A percentile compares a stretch with the other conserved stretches of the same genome.
Evolutionary conservation across 179 eudicot genomes (phyloP).

Genomic region (Heliamphora pulchella): DNA sequence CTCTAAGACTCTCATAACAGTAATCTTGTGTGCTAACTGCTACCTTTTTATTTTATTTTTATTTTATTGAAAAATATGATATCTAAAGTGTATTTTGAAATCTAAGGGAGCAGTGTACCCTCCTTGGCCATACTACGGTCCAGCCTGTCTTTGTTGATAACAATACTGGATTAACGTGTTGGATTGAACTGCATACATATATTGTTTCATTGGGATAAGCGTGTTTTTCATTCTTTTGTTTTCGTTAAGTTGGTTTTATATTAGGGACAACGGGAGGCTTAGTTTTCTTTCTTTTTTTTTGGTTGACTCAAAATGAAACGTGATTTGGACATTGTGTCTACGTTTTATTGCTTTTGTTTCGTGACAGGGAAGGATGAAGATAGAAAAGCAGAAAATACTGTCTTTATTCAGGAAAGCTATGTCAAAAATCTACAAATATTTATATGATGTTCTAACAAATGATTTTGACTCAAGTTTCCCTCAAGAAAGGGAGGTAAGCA

Average conservation of each 20-base stretch:
- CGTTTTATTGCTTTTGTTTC: not conserved
- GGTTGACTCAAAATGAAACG: not conserved
- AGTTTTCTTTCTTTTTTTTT: not conserved
- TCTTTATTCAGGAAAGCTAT: slow-evolving; percentile 49
- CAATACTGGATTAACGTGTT: no score
- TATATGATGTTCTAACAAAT: slow-evolving; percentile 40
- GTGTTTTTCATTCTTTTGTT: not conserved
- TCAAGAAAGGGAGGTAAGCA: slow-evolving; percentile 49
- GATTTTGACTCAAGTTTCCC: slow-evolving; percentile 42
- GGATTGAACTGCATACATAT: no score
- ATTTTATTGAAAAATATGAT: no score
- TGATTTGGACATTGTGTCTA: not conserved
- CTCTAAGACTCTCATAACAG: no score
- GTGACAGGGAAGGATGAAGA: slow-evolving; percentile 49
- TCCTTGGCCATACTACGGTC: no score
- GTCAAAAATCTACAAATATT: slow-evolving; percentile 55
- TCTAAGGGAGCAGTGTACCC: no score
- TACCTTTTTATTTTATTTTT: no score
- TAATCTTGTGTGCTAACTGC: no score
- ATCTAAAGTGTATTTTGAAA: no score
- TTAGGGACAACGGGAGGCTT: not conserved
- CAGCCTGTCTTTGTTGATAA: no score
- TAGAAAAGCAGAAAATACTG: slow-evolving; percentile 60
- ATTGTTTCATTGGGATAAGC: not conserved
- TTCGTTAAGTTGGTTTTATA: not conserved